Evolutionary conservation across 495 filamentous ascomycete species (phyloP).

Genomic region (Echria macrotheca): DNA sequence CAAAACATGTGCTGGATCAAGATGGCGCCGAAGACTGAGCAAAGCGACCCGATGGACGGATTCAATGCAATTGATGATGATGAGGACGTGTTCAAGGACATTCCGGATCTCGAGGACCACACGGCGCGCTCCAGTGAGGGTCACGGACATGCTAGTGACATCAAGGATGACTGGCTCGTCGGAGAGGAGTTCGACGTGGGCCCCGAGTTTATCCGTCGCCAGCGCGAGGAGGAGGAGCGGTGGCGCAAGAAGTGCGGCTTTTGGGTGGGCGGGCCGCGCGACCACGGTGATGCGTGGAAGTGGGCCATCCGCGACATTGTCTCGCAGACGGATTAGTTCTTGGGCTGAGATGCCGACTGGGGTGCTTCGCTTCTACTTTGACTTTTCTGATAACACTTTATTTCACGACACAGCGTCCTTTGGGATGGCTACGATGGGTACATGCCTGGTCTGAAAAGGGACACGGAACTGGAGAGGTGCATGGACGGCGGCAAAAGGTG

Average conservation of each 20-base stretch:
- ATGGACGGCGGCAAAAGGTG: too few species aligned
- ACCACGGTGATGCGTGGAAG: constrained; percentile 41
- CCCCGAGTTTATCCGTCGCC: constrained; percentile 83
- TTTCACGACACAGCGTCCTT: neutral
- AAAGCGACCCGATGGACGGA: constrained; percentile 56
- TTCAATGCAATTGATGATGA: constrained; percentile 72
- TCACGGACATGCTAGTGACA: constrained; percentile 41
- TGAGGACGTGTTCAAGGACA: constrained; percentile 51
- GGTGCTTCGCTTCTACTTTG: constrained; percentile 3
- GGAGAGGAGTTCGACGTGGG: constrained; percentile 98
- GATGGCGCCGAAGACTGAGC: constrained; percentile 44
- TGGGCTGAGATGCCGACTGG: neutral
- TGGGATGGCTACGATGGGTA: neutral
- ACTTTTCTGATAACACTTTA: constrained; percentile 1
- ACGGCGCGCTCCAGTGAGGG: constrained; percentile 35
- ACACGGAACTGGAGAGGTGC: too few species aligned
- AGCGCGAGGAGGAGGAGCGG: constrained; percentile 83
- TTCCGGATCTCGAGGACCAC: constrained; percentile 49
- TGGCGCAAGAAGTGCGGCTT: constrained; percentile 79
- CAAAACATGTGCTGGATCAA: constrained; percentile 94
- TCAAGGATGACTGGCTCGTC: constrained; percentile 74
- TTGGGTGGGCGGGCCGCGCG: constrained; percentile 53
- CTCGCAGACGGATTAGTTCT: constrained; percentile 19
- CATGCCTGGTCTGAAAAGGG: too few species aligned
- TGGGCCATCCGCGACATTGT: constrained; percentile 47